Conservation (phyloP, 306 rosid genomes). For the Cicer chorassanicum region DNA sequence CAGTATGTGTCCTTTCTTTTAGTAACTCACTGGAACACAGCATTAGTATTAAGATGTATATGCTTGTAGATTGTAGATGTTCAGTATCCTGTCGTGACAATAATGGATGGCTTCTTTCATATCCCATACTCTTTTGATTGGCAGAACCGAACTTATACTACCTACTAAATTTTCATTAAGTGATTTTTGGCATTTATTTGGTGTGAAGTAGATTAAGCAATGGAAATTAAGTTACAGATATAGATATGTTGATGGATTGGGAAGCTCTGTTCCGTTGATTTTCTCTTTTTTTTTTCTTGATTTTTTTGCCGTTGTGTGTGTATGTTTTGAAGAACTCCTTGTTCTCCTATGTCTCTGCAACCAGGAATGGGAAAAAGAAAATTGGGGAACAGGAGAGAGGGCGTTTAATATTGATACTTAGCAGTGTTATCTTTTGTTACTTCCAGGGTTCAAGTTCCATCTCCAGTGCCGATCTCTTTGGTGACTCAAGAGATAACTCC, state of each 20-base stretch:
- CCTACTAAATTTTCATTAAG: background rate
- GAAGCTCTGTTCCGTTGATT: background rate
- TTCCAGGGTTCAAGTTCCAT: slow-evolving; percentile 79
- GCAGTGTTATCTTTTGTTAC: slow-evolving; percentile 30
- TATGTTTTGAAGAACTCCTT: background rate
- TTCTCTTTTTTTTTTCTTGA: background rate
- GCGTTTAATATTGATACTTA: slow-evolving; percentile 28
- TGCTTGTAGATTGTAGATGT: background rate
- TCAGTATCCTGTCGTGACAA: background rate
- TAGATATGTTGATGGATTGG: slow-evolving; percentile 3
- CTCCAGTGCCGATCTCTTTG: slow-evolving; percentile 94
- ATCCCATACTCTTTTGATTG: slow-evolving; percentile 5
- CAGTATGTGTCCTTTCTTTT: slow-evolving; percentile 57
- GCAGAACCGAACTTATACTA: background rate
- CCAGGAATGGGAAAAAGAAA: background rate
- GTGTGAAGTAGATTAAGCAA: background rate
- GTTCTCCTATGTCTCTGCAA: background rate
- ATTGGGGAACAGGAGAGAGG: background rate
- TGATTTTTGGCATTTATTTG: slow-evolving; percentile 10
- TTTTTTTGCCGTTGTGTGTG: background rate
- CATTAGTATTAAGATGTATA: background rate
- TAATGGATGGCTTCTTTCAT: slow-evolving; percentile 25
- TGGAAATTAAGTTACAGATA: slow-evolving; percentile 1
- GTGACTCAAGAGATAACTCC: slow-evolving; percentile 57
- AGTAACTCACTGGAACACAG: slow-evolving; percentile 20